Evolutionary conservation across 495 filamentous ascomycete genomes (phyloP).

Genomic region (Trichoderma asperelloides): DNA sequence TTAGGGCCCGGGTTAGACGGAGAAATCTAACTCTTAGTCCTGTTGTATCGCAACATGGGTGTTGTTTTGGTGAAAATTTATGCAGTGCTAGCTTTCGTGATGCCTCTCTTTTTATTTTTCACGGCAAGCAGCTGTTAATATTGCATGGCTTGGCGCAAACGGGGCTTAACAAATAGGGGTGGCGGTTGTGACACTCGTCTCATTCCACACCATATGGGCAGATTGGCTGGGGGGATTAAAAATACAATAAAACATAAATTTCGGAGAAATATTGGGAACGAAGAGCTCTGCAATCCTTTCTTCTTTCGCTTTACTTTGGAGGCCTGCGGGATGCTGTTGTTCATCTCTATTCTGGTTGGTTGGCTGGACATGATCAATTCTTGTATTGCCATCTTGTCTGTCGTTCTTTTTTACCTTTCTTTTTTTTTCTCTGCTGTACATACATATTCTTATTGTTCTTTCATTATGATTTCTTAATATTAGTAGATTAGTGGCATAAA

Average conservation of each 20-base stretch:
- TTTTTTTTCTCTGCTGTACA: background rate
- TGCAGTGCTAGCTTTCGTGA: background rate
- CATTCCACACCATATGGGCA: background rate
- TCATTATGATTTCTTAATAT: background rate
- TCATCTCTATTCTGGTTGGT: background rate
- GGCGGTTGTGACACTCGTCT: background rate
- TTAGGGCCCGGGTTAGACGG: background rate
- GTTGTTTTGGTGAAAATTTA: constrained; percentile 1
- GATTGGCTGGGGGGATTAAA: background rate
- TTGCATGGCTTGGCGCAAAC: constrained; percentile 4
- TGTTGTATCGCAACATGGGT: background rate
- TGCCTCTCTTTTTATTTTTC: background rate
- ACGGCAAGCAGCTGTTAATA: constrained; percentile 6
- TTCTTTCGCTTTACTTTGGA: background rate
- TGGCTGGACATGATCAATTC: background rate
- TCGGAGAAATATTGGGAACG: background rate
- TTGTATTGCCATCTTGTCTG: background rate
- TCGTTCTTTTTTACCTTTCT: background rate
- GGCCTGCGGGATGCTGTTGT: background rate
- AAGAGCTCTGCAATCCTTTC: background rate
- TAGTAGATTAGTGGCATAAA: background rate
- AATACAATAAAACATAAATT: background rate
- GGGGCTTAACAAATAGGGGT: background rate
- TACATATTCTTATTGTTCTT: background rate
- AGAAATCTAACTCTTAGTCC: background rate